Base-by-base conservation (phyloP, 2,329 filamentous ascomycete species). In the Alternaria brassicicola region DNA sequence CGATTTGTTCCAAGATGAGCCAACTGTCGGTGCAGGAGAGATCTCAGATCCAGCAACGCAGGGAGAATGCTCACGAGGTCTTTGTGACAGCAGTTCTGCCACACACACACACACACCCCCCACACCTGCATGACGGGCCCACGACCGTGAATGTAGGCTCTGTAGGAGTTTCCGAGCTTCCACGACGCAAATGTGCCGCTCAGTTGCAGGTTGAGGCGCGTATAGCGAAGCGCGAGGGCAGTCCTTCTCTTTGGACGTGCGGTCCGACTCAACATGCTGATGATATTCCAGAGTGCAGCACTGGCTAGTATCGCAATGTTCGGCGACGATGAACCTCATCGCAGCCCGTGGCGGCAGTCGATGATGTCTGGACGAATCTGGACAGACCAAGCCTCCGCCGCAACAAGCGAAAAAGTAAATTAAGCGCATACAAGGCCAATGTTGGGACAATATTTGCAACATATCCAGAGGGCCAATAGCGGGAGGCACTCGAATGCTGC, bases 381-480 rank as follows among this genome's bases (percentile, higher is more conserved):
- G 26, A 21, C 25, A 39, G 31, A 38, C 35, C 38, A 39, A 46
- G 33, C 19, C 28, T 58, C 19, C 10, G 26, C 55, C 31, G 58
- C 47, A 49, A 59, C 52, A 57, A 56, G 54, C 52, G 55, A 61
- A 59, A 38, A 51, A 35, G 63, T 69, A 71, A 65, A 75, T 73
- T 71, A 70, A 72, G 58, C 48, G 59, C 55, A 70, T 72, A 58
- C 41, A 64, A 50, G 55, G 54, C 51, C 50, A 45, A 59, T 67
- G 69, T 67, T 73, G 66, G 66, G 67, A 59, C 59, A 57, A 59
- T 59, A 55, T 59, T 63, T 63, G 64, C 57, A 59, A 52, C 61
- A 64, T 64, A 64, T 62, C 54, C 60, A 65, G 52, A 52, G 42
- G 42, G 62, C 54, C 61, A 63, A 58, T 55, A 52, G 63, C 62